phyloP scores from a whole-genome alignment of 1,139 yeast species.

The Arxiozyma bovina region DNA sequence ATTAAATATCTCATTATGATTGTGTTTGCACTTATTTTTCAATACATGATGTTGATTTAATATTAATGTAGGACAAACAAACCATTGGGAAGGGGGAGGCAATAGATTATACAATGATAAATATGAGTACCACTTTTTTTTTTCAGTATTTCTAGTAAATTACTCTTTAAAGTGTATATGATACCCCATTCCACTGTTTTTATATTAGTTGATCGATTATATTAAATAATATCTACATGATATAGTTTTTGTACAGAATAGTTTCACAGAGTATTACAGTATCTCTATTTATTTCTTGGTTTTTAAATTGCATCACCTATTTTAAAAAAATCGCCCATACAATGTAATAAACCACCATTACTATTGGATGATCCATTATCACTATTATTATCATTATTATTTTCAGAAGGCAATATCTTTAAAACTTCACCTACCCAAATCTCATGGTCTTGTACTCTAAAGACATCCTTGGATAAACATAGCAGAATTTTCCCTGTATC shows the following conservation, averaged over 20 bases:
- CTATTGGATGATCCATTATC: not conserved
- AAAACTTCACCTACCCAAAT: slow-evolving; percentile 72
- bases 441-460: slow-evolving; percentile 70
- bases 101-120: too few species aligned
- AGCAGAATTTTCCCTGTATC: slow-evolving; percentile 56
- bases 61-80: too few species aligned
- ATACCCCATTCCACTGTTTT: not conserved
- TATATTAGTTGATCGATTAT: not conserved
- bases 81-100: too few species aligned
- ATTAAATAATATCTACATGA: not conserved
- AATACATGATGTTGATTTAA: too few species aligned
- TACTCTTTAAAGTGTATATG: too few species aligned
- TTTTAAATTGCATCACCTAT: slow-evolving; percentile 35
- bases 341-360: slow-evolving; percentile 56
- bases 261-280: not conserved
- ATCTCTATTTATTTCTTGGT: not conserved
- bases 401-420: slow-evolving; percentile 38
- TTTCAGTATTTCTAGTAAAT: too few species aligned
- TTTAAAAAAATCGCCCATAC: slow-evolving; percentile 49
- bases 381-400: slow-evolving; percentile 9
- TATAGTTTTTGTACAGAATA: not conserved
- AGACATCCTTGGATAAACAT: slow-evolving; percentile 48
- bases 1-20: not conserved
- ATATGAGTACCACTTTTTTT: too few species aligned
- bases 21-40: too few species aligned